Evolutionary conservation across 192 early-diverging fungal genomes (phyloP), one percentile per base, ranked within the genome.

Genomic region (Podila minutissima): DNA sequence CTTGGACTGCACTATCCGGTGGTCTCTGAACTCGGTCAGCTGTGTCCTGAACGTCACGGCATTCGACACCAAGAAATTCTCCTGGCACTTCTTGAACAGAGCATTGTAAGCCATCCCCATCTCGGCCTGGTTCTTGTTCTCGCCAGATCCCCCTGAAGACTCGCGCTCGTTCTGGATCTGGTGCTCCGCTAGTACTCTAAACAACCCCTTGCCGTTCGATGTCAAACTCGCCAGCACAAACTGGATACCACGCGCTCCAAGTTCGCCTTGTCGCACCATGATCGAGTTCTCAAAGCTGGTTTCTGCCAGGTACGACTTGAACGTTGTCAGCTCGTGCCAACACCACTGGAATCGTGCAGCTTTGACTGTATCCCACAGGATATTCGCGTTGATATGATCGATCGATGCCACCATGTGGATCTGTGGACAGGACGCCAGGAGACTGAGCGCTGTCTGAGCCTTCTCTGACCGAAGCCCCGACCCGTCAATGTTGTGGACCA

Each of bases 261-360:
- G 85, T 35, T 91, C 84, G 28, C 86, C 84, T 5, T 86, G 78
- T 66, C 84, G 72, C 69, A 88, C 86, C 62, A 90, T 76, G 12
- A 93, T 81, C 48, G 93, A 91, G 82, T 92, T 92, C 67, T 96
- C 94, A 76, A 91, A 93, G 64, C 91, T 91, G 11, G 95, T 96
- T 75, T 99, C 98, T 2, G 89, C 90, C 15, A 85, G 73, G 58
- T 98, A 97, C 0, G 89, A 83, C 60, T 91, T 89, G 78, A 91
- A 97, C 19, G 97, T 98, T 0, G 98, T 95, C 49, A 90, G 82
- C 69, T 99, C 96, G 79, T 97, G 96, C 95, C 95, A 97, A 2
- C 92, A 78, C 93, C 93, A 98, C 75, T 90, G 92, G 76, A 94
- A 97, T 13, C 88, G 84, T 7, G 88, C 76, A 4, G 88, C 60